phyloP scores from a whole-genome alignment of 148 eudicot species.

The Rhododendron ferrugineum region DNA sequence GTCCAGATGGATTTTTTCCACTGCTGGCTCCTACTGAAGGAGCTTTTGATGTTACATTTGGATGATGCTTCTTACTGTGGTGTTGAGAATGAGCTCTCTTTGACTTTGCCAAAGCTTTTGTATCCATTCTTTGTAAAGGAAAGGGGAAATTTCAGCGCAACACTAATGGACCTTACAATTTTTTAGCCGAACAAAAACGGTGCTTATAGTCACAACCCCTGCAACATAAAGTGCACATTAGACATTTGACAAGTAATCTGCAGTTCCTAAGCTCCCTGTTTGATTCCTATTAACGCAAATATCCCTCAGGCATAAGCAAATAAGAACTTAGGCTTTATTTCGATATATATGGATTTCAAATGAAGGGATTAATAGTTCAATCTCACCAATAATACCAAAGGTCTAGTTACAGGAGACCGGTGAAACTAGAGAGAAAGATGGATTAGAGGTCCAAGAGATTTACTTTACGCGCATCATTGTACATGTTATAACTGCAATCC shows the following conservation, averaged over 20 bases:
- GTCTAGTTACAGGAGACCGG: not conserved
- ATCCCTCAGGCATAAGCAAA: not conserved
- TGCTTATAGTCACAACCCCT: not conserved
- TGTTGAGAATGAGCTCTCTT: constrained; percentile 44
- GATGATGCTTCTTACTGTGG: constrained; percentile 34
- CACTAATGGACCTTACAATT: not conserved
- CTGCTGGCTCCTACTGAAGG: constrained; percentile 18
- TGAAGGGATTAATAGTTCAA: not conserved
- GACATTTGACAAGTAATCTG: not conserved
- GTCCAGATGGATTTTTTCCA: constrained; percentile 19
- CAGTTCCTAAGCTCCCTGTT: not conserved
- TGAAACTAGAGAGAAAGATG: not conserved
- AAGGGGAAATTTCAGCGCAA: not conserved
- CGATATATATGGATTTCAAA: not conserved
- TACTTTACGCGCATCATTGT: not conserved
- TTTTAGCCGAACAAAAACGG: not conserved
- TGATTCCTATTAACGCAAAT: not conserved
- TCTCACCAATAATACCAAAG: not conserved
- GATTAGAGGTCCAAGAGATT: not conserved
- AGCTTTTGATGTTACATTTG: constrained; percentile 22
- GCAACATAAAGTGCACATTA: constrained; percentile 5
- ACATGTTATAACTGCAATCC: not conserved
- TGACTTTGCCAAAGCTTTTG: constrained; percentile 39
- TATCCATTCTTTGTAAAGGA: constrained; percentile 23
- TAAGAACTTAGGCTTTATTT: not conserved